phyloP scores from a whole-genome alignment of 768 basidiomycete genomes.

The Pulveroboletus frians region DNA sequence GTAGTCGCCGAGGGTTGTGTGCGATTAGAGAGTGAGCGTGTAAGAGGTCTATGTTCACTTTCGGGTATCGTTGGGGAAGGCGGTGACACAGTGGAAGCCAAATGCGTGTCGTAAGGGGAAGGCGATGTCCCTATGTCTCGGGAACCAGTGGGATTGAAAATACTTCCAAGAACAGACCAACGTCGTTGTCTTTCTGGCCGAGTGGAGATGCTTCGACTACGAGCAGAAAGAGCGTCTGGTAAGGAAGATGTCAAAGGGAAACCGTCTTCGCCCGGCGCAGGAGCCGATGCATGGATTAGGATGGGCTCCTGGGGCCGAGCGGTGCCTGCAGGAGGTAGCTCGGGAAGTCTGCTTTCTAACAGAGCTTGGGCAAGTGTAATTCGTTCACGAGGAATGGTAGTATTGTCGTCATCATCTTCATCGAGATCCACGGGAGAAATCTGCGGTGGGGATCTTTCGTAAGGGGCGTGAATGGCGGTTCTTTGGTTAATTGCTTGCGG shows the following conservation, averaged over 20 bases:
- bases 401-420: constrained; percentile 51
- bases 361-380: constrained; percentile 72
- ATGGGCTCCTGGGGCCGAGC: constrained; percentile 65
- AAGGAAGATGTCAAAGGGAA: constrained; percentile 41
- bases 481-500: constrained; percentile 29
- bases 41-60: constrained; percentile 15
- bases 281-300: constrained; percentile 45
- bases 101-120: constrained; percentile 17
- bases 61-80: constrained; percentile 19
- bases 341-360: constrained; percentile 72
- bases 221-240: constrained; percentile 38
- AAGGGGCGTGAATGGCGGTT: constrained; percentile 16
- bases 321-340: constrained; percentile 66
- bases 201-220: constrained; percentile 28
- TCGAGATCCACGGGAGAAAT: constrained; percentile 43
- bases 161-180: constrained; percentile 66
- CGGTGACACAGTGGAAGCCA: constrained; percentile 16
- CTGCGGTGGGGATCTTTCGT: constrained; percentile 29
- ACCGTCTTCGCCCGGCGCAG: constrained; percentile 40
- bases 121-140: constrained; percentile 27
- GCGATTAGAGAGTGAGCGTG: constrained; percentile 26
- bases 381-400: constrained; percentile 43
- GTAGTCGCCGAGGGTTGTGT: constrained; percentile 13
- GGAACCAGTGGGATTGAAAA: constrained; percentile 29
- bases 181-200: constrained; percentile 46